Percentiles rank a stretch among this genome's conserved stretches.
Evolutionary conservation across 805 yeast species (phyloP).

Genomic region (Suhomyces pyralidae): DNA sequence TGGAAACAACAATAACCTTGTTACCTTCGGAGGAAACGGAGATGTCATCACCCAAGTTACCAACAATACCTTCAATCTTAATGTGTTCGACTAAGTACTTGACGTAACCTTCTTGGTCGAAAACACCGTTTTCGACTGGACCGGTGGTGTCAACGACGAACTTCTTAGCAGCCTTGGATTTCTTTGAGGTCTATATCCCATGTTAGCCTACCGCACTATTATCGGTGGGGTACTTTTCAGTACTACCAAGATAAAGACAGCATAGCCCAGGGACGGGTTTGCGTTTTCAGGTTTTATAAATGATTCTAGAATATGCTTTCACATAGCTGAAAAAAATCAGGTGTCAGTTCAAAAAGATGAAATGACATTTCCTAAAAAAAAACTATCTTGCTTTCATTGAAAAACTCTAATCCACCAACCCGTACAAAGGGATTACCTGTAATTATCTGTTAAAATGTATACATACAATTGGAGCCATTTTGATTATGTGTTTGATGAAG

Average conservation of each 20-base stretch:
- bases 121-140: conserved; percentile 96
- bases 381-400: conserved; percentile 1
- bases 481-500: conserved; percentile 16
- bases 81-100: conserved; percentile 98
- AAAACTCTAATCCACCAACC: conserved; percentile 17
- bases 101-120: conserved; percentile 96
- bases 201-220: conserved; percentile 74
- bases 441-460: conserved; percentile 20
- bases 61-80: conserved; percentile 95
- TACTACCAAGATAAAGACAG: conserved; percentile 38
- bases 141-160: conserved; percentile 95
- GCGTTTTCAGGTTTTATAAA: conserved; percentile 10
- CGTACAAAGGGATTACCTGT: conserved; percentile 38
- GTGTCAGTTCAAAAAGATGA: neutral
- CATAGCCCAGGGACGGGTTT: conserved; percentile 49
- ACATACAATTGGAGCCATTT: conserved; percentile 95
- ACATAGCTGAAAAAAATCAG: conserved; percentile 1
- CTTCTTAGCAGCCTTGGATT: conserved; percentile 71
- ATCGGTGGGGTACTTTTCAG: conserved; percentile 16
- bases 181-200: conserved; percentile 67
- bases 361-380: conserved; percentile 1
- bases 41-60: conserved; percentile 96
- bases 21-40: conserved; percentile 82
- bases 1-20: conserved; percentile 85
- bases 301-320: conserved; percentile 4